A percentile compares a stretch with the other conserved stretches of the same genome.
Evolutionary conservation across 2,329 filamentous ascomycete species (phyloP).

Genomic region (Neocatenulostroma microsporum): DNA sequence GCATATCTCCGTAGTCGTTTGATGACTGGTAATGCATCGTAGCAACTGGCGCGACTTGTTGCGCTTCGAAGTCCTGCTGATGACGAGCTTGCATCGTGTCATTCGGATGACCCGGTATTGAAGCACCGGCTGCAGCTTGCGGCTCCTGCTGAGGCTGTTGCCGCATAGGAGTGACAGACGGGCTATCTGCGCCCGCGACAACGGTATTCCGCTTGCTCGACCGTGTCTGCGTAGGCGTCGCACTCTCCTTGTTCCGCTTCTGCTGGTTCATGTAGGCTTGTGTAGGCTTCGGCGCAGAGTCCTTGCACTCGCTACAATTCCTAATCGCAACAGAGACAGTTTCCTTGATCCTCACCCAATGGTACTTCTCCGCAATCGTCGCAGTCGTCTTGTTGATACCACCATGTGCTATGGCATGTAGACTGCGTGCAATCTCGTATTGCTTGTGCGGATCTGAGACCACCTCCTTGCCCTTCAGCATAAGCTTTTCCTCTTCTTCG

Average conservation of each 20-base stretch:
- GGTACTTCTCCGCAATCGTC: constrained; percentile 84
- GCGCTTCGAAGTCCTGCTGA: constrained; percentile 10
- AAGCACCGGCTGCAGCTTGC: neutral
- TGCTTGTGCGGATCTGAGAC: constrained; percentile 83
- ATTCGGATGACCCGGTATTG: neutral
- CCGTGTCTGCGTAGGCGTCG: too few relatives aligned
- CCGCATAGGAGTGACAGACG: too few relatives aligned
- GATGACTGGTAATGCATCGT: constrained; percentile 27
- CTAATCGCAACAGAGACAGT: constrained; percentile 92
- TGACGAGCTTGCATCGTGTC: constrained; percentile 9
- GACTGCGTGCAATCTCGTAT: constrained; percentile 74
- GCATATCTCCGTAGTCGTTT: constrained; percentile 44
- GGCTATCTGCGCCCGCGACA: constrained; percentile 5
- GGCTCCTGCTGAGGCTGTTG: too few relatives aligned
- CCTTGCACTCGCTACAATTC: constrained; percentile 84
- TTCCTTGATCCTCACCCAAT: constrained; percentile 98
- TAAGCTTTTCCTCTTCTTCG: constrained; percentile 62
- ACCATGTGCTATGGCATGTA: constrained; percentile 70
- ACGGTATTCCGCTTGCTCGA: neutral
- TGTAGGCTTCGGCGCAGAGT: constrained; percentile 43
- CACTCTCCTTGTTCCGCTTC: too few relatives aligned
- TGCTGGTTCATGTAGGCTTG: too few relatives aligned
- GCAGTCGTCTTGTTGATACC: constrained; percentile 99
- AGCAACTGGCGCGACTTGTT: constrained; percentile 24
- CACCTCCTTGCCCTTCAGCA: constrained; percentile 97